These are phyloP conservation scores for Calcarisporium arbuscula DNA, from an alignment of 2,329 filamentous ascomycete genomes.

Conservation along the genomic window DNA sequence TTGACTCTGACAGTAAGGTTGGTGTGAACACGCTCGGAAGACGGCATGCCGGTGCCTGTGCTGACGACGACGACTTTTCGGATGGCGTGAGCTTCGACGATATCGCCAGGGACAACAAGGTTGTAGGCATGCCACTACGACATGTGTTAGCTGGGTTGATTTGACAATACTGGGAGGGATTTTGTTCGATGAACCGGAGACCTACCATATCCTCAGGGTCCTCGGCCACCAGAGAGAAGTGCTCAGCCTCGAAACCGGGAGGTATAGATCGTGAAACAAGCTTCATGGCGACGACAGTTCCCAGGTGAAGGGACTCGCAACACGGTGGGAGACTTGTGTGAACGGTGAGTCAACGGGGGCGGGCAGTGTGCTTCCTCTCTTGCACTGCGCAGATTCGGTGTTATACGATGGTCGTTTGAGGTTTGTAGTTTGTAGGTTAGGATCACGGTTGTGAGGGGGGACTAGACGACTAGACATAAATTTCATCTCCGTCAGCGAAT, in stretches of 20 bases:
- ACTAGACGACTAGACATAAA: too few species aligned
- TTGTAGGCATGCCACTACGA: conserved; percentile 55
- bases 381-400: too few species aligned
- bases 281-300: too few species aligned
- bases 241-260: conserved; percentile 32
- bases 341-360: too few species aligned
- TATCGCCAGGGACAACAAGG: conserved; percentile 47
- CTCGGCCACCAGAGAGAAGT: conserved; percentile 35
- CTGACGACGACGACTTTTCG: conserved; percentile 49
- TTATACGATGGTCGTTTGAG: too few species aligned
- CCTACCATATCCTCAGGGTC: conserved; percentile 42
- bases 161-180: conserved; percentile 4
- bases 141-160: conserved; percentile 9
- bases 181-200: conserved; percentile 3
- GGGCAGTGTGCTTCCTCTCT: too few species aligned
- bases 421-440: too few species aligned
- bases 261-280: conserved; percentile 30
- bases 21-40: conserved; percentile 48
- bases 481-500: too few species aligned
- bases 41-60: conserved; percentile 41
- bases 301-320: too few species aligned
- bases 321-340: too few species aligned
- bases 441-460: too few species aligned
- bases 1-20: conserved; percentile 51
- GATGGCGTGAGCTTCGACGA: conserved; percentile 48